phyloP scores from a whole-genome alignment of 805 yeast genomes.

The Jamesozyma gamospora region DNA sequence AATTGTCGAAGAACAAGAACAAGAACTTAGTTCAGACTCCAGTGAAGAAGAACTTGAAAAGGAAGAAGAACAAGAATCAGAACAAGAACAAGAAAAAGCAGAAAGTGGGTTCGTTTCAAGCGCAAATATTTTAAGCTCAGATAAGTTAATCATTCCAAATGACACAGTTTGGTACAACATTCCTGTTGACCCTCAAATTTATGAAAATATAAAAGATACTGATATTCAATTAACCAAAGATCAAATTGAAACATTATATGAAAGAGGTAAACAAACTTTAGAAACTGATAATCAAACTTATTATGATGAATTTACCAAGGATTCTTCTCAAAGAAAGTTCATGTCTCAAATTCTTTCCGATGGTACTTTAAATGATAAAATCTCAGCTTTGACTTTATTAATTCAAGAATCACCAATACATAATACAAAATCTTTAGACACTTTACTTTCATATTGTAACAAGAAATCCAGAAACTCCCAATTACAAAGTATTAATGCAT shows the following conservation, averaged over 20 bases:
- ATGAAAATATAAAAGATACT: constrained; percentile 14
- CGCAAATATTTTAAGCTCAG: constrained; percentile 39
- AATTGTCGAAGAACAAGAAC: constrained; percentile 15
- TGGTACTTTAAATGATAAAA: constrained; percentile 93
- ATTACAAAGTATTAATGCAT: constrained; percentile 77
- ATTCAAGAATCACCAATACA: constrained; percentile 94
- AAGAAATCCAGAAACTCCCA: constrained; percentile 93
- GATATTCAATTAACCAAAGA: constrained; percentile 32
- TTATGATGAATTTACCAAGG: constrained; percentile 61
- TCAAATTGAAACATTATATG: constrained; percentile 50
- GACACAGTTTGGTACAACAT: constrained; percentile 69
- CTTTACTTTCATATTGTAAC: constrained; percentile 64
- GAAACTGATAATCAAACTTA: constrained; percentile 64
- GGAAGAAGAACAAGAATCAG: constrained; percentile 19
- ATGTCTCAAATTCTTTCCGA: constrained; percentile 76
- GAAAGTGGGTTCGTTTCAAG: constrained; percentile 27
- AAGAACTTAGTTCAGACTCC: constrained; percentile 10
- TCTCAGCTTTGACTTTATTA: constrained; percentile 84
- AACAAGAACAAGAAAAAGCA: constrained; percentile 14
- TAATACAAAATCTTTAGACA: constrained; percentile 73
- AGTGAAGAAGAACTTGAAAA: constrained; percentile 23
- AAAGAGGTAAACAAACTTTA: constrained; percentile 55
- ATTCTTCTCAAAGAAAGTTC: constrained; percentile 76
- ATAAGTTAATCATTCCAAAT: constrained; percentile 48
- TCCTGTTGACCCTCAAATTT: constrained; percentile 32